Base-by-base conservation (phyloP, 176 grass and related monocot genomes). In the Oropetium thomaeum region DNA sequence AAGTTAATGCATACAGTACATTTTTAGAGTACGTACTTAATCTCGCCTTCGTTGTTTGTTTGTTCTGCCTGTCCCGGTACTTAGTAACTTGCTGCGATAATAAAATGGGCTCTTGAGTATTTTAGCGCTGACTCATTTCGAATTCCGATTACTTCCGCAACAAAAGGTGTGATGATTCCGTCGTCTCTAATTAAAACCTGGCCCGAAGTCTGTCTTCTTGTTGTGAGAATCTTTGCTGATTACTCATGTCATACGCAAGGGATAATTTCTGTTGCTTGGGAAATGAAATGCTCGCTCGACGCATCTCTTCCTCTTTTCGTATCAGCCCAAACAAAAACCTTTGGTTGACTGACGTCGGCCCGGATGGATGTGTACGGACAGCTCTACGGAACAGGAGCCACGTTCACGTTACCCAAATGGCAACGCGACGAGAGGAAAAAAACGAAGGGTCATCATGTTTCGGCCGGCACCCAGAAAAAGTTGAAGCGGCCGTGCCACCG, bases 261-360 rank as follows among this genome's bases (percentile, higher is more conserved):
- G 75, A 86, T 39, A 58, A 19, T 34, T n/a, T 70, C 16, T 19
- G 78, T 71, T 65, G 62, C 69, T 76, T 75, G 54, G 40, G 40
- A 49, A 78, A 22, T 8, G 34, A 17, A 69, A 52, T 38, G 53
- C 8, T 22, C 33, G 43, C 38, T 48, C 49, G 20, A 14, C 23
- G 3, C 10, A 53, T 53, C 23, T 53, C 8, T n/a, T 42, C 1
- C 19, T 22, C 15, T 47, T 49, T 49, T 49, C 5, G n/a, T n/a
- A n/a, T n/a, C 44, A 5, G 5, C 6, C 4, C 45, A 49, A 20
- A 20, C 45, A 0, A 48, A 45, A 45, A 49, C 45, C 45, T 49
- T 48, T 20, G 45, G 51, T 8, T 23, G 51, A 53, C 51, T 49
- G n/a, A 53, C 51, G 10, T 53, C 20, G 51, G 51, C 22, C 51